These are phyloP conservation scores for Podila verticillata DNA, from an alignment of 192 early-diverging fungal genomes.

Conservation along the genomic window DNA sequence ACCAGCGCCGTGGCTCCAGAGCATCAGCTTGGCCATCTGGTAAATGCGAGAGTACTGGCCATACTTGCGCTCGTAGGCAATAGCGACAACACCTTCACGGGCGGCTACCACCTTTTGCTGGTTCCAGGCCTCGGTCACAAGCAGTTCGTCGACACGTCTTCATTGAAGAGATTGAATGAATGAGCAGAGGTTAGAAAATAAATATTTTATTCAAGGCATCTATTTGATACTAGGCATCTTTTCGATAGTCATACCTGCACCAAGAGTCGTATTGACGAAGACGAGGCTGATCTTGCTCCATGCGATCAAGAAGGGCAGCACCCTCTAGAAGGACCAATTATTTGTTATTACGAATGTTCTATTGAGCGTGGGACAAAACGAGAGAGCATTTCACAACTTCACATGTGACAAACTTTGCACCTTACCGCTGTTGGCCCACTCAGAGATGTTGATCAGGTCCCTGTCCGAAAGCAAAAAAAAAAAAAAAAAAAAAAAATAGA, in stretches of 20 bases:
- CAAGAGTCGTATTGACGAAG: constrained; percentile 77
- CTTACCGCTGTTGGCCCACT: constrained; percentile 39
- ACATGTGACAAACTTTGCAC: neutral
- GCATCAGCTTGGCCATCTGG: constrained; percentile 76
- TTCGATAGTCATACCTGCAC: constrained; percentile 52
- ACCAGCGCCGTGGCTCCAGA: constrained; percentile 63
- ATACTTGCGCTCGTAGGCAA: constrained; percentile 67
- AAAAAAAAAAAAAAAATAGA: neutral
- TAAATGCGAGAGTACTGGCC: constrained; percentile 62
- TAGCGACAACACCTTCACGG: constrained; percentile 72
- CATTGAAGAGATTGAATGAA: neutral
- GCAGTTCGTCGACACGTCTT: constrained; percentile 68
- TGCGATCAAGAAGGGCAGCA: constrained; percentile 55
- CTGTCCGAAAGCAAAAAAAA: constrained; percentile 7
- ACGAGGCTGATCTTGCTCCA: constrained; percentile 69
- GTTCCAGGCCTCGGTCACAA: constrained; percentile 70
- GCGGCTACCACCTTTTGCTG: constrained; percentile 68
- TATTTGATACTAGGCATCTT: neutral
- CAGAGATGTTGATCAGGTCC: constrained; percentile 35
- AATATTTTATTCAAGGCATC: neutral
- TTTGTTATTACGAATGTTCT: neutral
- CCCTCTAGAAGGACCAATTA: constrained; percentile 52
- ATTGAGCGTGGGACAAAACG: neutral
- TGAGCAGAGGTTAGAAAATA: neutral
- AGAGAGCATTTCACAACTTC: neutral